phyloP scores from a whole-genome alignment of 306 rosid species.

The Inga laurina region DNA sequence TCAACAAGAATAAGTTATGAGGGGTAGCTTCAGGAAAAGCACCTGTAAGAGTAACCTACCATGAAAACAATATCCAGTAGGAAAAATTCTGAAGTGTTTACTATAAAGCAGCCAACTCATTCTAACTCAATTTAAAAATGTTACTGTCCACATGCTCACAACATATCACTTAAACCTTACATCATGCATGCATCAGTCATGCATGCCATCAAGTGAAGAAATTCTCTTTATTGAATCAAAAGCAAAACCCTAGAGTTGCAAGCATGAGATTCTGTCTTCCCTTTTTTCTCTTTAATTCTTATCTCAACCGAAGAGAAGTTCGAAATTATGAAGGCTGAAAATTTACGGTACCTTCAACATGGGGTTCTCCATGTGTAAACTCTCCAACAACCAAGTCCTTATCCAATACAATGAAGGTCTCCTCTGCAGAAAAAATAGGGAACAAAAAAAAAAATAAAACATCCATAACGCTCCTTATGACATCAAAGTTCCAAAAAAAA shows the following conservation, averaged over 20 bases:
- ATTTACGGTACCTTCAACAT: constrained; percentile 61
- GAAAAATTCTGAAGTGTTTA: too few relatives aligned
- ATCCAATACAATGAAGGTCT: constrained; percentile 80
- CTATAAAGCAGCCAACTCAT: too few relatives aligned
- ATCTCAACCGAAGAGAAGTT: background rate
- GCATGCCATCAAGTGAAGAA: background rate
- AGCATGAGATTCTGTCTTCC: background rate
- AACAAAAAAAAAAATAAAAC: constrained; percentile 17
- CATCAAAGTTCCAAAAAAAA: background rate
- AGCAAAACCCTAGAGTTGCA: background rate
- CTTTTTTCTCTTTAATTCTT: background rate
- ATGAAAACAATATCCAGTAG: too few relatives aligned
- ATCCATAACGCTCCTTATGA: constrained; percentile 17
- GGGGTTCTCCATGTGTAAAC: constrained; percentile 74
- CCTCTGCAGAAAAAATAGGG: constrained; percentile 51
- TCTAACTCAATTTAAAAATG: too few relatives aligned
- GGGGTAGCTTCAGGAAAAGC: too few relatives aligned
- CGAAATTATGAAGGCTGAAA: background rate
- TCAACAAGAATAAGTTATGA: too few relatives aligned
- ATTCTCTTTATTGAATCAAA: background rate
- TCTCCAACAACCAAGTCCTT: constrained; percentile 61
- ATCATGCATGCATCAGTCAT: too few relatives aligned
- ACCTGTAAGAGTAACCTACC: too few relatives aligned
- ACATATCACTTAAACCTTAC: too few relatives aligned
- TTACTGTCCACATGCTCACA: too few relatives aligned